Evolutionary conservation across 352 stramenopile species (phyloP).

Genomic region (Phytophthora ohioensis): DNA sequence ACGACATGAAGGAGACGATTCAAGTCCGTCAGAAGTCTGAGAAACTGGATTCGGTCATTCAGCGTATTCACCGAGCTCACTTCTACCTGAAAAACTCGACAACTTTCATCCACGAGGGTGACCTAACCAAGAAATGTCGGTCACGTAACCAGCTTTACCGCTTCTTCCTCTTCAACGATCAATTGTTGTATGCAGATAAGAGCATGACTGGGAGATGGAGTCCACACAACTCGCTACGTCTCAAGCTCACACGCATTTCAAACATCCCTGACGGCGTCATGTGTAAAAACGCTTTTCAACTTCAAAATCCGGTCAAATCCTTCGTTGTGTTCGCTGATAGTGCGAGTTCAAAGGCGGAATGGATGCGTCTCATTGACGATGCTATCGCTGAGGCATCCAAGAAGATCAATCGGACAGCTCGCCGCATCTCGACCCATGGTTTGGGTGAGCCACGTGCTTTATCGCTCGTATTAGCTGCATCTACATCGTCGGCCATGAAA

Average conservation of each 20-base stretch:
- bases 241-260: slow-evolving; percentile 85
- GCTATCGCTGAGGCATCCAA: slow-evolving; percentile 76
- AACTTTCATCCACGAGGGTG: slow-evolving; percentile 95
- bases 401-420: slow-evolving; percentile 79
- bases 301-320: slow-evolving; percentile 86
- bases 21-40: slow-evolving; percentile 84
- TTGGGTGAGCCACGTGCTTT: slow-evolving; percentile 16
- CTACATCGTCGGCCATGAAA: slow-evolving; percentile 49
- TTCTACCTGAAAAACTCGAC: slow-evolving; percentile 94
- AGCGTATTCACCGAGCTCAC: slow-evolving; percentile 92
- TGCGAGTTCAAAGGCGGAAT: slow-evolving; percentile 72
- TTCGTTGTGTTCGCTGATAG: slow-evolving; percentile 86
- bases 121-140: slow-evolving; percentile 95
- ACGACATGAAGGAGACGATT: slow-evolving; percentile 91
- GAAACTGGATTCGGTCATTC: slow-evolving; percentile 87
- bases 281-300: slow-evolving; percentile 85
- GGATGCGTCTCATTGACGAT: slow-evolving; percentile 85
- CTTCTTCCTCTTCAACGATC: slow-evolving; percentile 92
- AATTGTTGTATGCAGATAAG: slow-evolving; percentile 85
- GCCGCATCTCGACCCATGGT: slow-evolving; percentile 61
- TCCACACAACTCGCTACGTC: slow-evolving; percentile 83
- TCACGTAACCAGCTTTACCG: slow-evolving; percentile 88
- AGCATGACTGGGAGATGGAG: slow-evolving; percentile 85
- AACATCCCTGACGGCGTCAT: slow-evolving; percentile 78
- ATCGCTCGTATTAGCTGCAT: neutral